Base-by-base conservation (phyloP, 345 rosid genomes). In the Salix arbutifolia region DNA sequence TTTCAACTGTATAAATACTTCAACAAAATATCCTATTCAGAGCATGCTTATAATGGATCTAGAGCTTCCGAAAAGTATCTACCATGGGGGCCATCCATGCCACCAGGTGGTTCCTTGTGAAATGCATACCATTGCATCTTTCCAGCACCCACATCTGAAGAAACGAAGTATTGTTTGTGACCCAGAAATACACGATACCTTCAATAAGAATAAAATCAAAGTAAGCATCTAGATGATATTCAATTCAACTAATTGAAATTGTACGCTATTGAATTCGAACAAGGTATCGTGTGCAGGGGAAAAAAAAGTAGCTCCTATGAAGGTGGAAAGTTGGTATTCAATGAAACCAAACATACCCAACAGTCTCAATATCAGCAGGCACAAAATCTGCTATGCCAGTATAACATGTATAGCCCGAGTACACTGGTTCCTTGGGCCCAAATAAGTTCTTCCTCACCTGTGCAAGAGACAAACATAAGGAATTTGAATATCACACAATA, bases 101-200 rank as follows among this genome's bases (percentile, higher is more conserved):
- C 98, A 74, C 98, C 97, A 21, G 95, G 81, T 33, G 91, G 82
- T 78, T 93, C 98, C 48, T 96, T 83, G 82, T 92, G 89, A 79
- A 96, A 96, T 21, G 96, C 99, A 21, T 96, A 93, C 97, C 99
- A 96, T 82, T 96, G 99, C 97, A 96, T 96, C 90, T 93, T 93
- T 73, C 99, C 99, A 26, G 89, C 93, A 78, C 99, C 98, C 74
- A 93, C 99, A 80, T 96, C 99, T 10, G 97, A 87, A 75, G 99
- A 92, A 67, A 96, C 99, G 64, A 92, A 96, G 89, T 96, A 96
- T 65, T 96, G 98, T 77, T 93, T 96, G 86, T 92, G 95, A 78
- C 98, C 99, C 85, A 93, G 83, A 84, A 93, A 93, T 44, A 96
- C 97, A 16, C 97, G 97, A 82, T 91, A 90, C 85, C 97, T 89